Conservation (phyloP, 805 yeast species). For the Kuraishia piskuri region DNA sequence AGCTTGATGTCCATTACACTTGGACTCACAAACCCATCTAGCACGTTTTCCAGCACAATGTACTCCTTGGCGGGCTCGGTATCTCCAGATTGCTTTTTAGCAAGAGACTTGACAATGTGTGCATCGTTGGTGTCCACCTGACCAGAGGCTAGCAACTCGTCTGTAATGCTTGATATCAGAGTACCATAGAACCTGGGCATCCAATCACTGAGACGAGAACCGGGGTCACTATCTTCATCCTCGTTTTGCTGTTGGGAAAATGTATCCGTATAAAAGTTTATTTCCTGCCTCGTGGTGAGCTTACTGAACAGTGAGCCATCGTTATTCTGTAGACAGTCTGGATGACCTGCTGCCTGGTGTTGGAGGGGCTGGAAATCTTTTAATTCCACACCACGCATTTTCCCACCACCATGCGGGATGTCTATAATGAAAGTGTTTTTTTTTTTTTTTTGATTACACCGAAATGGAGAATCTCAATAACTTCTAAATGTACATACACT, state of each 20-base stretch:
- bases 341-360: slow-evolving; percentile 92
- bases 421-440: no score
- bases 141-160: slow-evolving; percentile 14
- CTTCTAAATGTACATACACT: no score
- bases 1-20: slow-evolving; percentile 77
- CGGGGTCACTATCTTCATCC: slow-evolving; percentile 19
- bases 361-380: slow-evolving; percentile 22
- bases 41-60: slow-evolving; percentile 64
- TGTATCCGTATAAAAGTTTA: slow-evolving; percentile 54
- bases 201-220: slow-evolving; percentile 39
- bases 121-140: slow-evolving; percentile 13
- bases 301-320: slow-evolving; percentile 70
- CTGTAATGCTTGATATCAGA: slow-evolving; percentile 35
- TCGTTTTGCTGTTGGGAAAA: slow-evolving; percentile 17
- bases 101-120: slow-evolving; percentile 7
- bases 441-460: no score
- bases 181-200: slow-evolving; percentile 60
- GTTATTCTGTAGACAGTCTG: slow-evolving; percentile 57
- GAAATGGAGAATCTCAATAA: no score
- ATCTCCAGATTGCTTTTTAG: background rate
- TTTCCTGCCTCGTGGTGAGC: slow-evolving; percentile 53
- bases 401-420: background rate
- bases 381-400: background rate
- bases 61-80: slow-evolving; percentile 21
- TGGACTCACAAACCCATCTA: slow-evolving; percentile 56